Evolutionary conservation across 768 basidiomycete genomes (phyloP), one percentile per base, ranked within the genome.

Genomic region (Agrocybe chaxingu): DNA sequence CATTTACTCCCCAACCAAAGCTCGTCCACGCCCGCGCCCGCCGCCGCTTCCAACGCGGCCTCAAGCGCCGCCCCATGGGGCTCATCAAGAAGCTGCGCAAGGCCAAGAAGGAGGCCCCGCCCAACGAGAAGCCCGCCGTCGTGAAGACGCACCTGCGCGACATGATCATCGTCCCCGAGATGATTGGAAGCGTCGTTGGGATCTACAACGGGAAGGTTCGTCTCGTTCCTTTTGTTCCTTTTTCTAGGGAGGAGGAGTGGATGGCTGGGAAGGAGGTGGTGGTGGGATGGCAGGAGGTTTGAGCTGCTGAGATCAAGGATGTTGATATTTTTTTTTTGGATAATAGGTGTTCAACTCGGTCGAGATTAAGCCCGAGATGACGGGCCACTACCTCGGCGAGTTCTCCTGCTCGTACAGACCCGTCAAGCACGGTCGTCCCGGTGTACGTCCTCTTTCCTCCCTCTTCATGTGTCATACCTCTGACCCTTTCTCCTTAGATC

Each of bases 331-430:
- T 40, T 32, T 16, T 46, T 40, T 11, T 32, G 24, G 24, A 24
- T 49, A 13, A 33, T 41, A 92, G 89, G 85, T 87, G 54, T 93
- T 93, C 80, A 93, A 92, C 79, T 86, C 92, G 38, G 93, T 98
- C 57, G 96, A 98, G 76, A 95, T 98, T 80, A 98, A 96, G 80
- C 95, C 97, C 58, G 97, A 99, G 74, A 99, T 99, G 97, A 92
- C 89, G 56, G 97, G 97, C 52, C 95, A 96, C 84, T 98, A 99
- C 78, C 93, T 98, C 67, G 97, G 81, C 56, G 97, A 99, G 77
- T 92, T 91, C 77, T 91, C 91, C 30, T 91, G 90, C 78, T 93
- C 96, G 54, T 98, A 97, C 88, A 83, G 89, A 68, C 96, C 96
- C 63, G 96, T 99, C 73, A 95, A 95, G 80, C 96, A 99, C 81